Evolutionary conservation across 1,139 yeast species (phyloP).

Genomic region (Suzukiozyma palmioleophila): DNA sequence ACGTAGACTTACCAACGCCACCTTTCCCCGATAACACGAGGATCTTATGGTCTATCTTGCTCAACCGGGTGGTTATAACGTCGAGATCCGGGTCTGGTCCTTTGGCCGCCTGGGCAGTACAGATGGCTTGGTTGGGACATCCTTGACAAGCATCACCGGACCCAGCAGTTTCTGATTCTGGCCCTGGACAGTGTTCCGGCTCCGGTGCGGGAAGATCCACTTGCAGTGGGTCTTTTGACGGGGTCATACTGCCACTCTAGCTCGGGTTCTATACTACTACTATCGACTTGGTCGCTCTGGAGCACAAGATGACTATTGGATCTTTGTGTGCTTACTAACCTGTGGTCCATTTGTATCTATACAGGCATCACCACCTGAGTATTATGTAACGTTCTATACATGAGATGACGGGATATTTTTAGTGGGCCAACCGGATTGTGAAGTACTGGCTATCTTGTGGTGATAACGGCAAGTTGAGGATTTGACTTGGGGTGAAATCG

Average conservation of each 20-base stretch:
- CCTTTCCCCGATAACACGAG: conserved; percentile 93
- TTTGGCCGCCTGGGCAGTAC: conserved; percentile 76
- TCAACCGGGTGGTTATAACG: conserved; percentile 62
- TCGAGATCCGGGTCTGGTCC: conserved; percentile 97
- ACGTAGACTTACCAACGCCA: conserved; percentile 97
- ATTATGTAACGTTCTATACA: too few relatives aligned
- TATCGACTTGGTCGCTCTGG: neutral
- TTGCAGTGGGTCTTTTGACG: conserved; percentile 14
- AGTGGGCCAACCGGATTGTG: conserved; percentile 10
- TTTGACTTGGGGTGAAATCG: conserved; percentile 18
- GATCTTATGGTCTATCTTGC: conserved; percentile 73
- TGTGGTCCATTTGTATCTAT: too few relatives aligned
- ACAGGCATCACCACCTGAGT: too few relatives aligned
- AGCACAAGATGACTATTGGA: too few relatives aligned
- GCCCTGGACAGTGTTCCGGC: conserved; percentile 98
- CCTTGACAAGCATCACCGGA: conserved; percentile 91
- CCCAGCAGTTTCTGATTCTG: conserved; percentile 92
- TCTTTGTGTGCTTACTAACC: too few relatives aligned
- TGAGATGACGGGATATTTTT: neutral
- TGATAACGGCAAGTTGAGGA: conserved; percentile 39
- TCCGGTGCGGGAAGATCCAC: conserved; percentile 49
- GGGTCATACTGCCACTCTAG: conserved; percentile 16
- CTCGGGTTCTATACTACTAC: neutral
- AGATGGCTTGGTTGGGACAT: conserved; percentile 89
- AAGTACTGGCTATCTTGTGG: conserved; percentile 45